These are phyloP conservation scores for Lineolata rhizophorae DNA, from an alignment of 495 filamentous ascomycete species.

Conservation along the genomic window DNA sequence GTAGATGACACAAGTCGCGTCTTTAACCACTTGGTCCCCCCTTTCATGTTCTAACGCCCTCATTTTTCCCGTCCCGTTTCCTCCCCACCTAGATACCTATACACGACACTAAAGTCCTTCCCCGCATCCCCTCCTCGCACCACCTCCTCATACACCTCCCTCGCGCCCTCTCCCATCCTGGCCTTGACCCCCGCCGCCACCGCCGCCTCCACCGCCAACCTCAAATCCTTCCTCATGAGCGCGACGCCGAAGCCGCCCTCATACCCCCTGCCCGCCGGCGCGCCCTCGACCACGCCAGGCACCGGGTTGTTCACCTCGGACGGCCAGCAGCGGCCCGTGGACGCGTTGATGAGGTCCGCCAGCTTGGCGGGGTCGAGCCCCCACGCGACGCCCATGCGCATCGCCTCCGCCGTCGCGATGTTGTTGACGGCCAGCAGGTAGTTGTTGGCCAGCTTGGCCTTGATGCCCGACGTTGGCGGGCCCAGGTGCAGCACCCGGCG, in stretches of 20 bases:
- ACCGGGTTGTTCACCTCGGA: conserved; percentile 86
- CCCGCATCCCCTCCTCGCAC: too few relatives aligned
- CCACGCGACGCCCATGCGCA: conserved; percentile 73
- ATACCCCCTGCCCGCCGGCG: conserved; percentile 55
- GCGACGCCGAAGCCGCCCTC: conserved; percentile 62
- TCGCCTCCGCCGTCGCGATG: conserved; percentile 78
- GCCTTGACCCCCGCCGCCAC: conserved; percentile 14
- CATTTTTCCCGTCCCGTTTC: too few relatives aligned
- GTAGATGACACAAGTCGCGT: too few relatives aligned
- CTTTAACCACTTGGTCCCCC: too few relatives aligned
- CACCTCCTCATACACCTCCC: conserved; percentile 18
- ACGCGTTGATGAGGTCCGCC: conserved; percentile 62
- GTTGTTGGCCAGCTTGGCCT: conserved; percentile 82
- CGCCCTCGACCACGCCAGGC: conserved; percentile 51
- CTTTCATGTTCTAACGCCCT: too few relatives aligned
- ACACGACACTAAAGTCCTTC: conserved; percentile 22
- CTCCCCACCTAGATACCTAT: conserved; percentile 19
- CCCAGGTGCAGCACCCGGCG: conserved; percentile 64
- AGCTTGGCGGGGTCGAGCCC: conserved; percentile 64
- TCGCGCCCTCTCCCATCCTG: conserved; percentile 13
- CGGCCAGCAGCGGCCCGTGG: conserved; percentile 78
- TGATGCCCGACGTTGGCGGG: conserved; percentile 54
- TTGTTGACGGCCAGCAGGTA: conserved; percentile 84
- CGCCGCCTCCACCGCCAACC: conserved; percentile 15
- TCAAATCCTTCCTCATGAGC: conserved; percentile 53